These are phyloP conservation scores for Clitoria ternatea DNA, from an alignment of 306 rosid genomes.

Conservation along the genomic window DNA sequence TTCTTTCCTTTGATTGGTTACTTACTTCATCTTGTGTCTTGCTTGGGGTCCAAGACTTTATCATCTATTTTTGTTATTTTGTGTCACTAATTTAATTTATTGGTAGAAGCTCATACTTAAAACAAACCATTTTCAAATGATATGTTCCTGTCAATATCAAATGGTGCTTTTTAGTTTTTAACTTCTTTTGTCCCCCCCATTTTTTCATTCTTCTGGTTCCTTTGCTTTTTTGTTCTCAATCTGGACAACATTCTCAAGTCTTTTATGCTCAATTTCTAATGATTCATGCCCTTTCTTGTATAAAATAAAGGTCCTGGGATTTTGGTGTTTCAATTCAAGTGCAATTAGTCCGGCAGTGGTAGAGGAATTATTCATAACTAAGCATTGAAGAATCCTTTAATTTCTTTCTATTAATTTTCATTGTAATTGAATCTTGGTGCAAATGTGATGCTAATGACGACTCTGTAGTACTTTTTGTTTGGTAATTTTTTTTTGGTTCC, in stretches of 20 bases:
- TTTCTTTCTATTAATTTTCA: not conserved
- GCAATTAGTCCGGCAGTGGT: not conserved
- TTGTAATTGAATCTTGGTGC: conserved; percentile 15
- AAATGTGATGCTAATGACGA: conserved; percentile 15
- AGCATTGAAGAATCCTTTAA: not conserved
- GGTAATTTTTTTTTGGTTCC: not conserved
- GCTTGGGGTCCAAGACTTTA: conserved; percentile 13
- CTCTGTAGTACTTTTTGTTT: not conserved
- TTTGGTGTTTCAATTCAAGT: not conserved
- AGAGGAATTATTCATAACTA: not conserved
- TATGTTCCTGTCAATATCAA: conserved; percentile 2
- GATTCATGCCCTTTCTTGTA: not conserved
- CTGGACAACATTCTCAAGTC: not conserved
- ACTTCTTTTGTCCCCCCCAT: not conserved
- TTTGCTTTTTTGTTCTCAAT: not conserved
- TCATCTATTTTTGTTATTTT: not conserved
- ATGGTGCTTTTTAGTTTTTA: conserved; percentile 9
- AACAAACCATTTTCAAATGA: conserved; percentile 5
- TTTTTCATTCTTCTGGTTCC: not conserved
- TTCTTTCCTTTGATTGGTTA: conserved; percentile 7
- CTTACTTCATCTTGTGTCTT: conserved; percentile 10
- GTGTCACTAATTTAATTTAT: conserved; percentile 5
- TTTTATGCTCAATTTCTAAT: conserved; percentile 6
- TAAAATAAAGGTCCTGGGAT: not conserved
- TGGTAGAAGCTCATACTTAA: not conserved